Base-by-base conservation (phyloP, 768 basidiomycete species). In the Candolleomyces aberdarensis region DNA sequence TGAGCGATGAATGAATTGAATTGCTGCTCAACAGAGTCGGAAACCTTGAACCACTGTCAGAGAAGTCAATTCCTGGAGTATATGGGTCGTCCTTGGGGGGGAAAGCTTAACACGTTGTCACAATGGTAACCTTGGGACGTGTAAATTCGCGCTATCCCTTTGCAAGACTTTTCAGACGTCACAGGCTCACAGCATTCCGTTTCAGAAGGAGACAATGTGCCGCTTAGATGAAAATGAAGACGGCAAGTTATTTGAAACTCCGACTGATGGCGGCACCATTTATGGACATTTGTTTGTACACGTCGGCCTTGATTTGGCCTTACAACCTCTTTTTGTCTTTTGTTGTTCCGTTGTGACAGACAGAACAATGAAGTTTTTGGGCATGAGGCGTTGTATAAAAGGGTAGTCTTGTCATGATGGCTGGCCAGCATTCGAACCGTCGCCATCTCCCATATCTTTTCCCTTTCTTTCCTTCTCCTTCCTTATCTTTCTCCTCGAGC, bases 401-500 rank as follows among this genome's bases (percentile, higher is more conserved):
- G 41, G 22, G 29, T 43, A 43, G 36, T 57, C 43, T 31, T 43
- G 56, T 46, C 22, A 14, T 20, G 36, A 17, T 19, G 53, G 29
- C 40, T 56, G 43, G 43, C 59, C 50, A 22, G 4, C 43, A 44
- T 22, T 17, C 36, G 11, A 20, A 14, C 26, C 41, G 36, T 46
- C 43, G 13, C 41, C 9, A n/a, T 43, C 26, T n/a, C 32, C 20
- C 26, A 53, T 58, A 36, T 47, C 19, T 48, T 49, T 63, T 60
- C 29, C 26, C 57, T 53, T 55, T 61, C 39, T 52, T 55, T 60
- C 26, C 17, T 64, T 63, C 56, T 59, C 61, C 58, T 58, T 65
- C 19, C 41, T 62, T 65, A 44, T 39, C 56, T 54, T 51, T 62
- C 59, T 60, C 56, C 46, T 58, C 56, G 71, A 74, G 77, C 76